Base-by-base conservation (phyloP, 2,329 filamentous ascomycete genomes). In the Beauveria brongniartii region DNA sequence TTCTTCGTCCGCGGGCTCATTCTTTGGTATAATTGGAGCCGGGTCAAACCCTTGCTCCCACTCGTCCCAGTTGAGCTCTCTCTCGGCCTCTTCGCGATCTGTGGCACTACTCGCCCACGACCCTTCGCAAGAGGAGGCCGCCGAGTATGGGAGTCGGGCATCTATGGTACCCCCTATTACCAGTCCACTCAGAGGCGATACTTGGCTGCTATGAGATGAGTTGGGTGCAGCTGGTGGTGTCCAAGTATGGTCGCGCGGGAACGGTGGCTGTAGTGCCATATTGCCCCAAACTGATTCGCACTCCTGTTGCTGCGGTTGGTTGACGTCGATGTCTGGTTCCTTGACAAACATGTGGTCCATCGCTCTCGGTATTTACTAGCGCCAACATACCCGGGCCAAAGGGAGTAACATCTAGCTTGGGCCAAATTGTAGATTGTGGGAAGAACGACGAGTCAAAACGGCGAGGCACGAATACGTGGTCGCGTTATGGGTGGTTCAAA, bases 1-100 rank as follows among this genome's bases (percentile, higher is more conserved):
- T 59, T 76, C 75, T 62, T 86, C 80, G 53, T 86, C 83, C 53
- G 75, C 63, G 2, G 82, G 82, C 65, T 86, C 84, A 12, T 82
- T 66, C 69, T 87, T 87, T 8, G 82, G 81, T 8, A 81, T 71
- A 16, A 78, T 67, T 51, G 80, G 65, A 44, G 75, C 70, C 43
- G 80, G 78, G 57, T 80, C 78, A 5, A 77, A 73, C 47, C 68
- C 72, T 34, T 75, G 76, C 48, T 82, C 79, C 80, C 80, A 82
- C 8, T 62, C 55, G 34, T 53, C 47, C 37, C 37, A 47, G 14
- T 28, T 40, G 1, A 22, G 16, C 6, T 62, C 61, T 26, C 48
- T 44, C 20, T 56, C 64, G 2, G 63, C 48, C 28, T 73, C 34
- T 74, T 59, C 70, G 72, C 64, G 74, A 77, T 57, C 70, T 71